Conservation (phyloP, 192 early-diverging fungal species). For the Linnemannia zychae region DNA sequence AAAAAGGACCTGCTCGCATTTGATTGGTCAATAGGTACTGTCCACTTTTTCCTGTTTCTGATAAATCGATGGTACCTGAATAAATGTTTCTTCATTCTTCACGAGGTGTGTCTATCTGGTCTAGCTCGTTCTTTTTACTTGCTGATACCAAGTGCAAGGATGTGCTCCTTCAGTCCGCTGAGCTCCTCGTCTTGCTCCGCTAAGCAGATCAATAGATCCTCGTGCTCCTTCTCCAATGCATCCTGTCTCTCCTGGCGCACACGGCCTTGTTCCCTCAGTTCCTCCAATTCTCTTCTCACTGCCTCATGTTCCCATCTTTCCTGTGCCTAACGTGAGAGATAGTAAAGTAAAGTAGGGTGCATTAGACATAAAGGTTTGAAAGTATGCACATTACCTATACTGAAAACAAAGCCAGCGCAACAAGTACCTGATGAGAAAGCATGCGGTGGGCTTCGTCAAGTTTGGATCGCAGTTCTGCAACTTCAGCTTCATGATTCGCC, state of each 20-base stretch:
- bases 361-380: neutral
- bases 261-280: slow-evolving; percentile 7
- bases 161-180: slow-evolving; percentile 31
- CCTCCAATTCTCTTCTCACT: slow-evolving; percentile 1
- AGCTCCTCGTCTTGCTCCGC: slow-evolving; percentile 83
- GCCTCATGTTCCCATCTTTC: slow-evolving; percentile 30
- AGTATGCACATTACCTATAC: neutral
- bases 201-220: slow-evolving; percentile 86
- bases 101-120: neutral
- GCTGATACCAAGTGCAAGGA: slow-evolving; percentile 17
- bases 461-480: slow-evolving; percentile 25
- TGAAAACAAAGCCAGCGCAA: neutral
- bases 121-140: neutral
- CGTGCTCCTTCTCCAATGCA: slow-evolving; percentile 79
- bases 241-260: slow-evolving; percentile 34
- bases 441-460: slow-evolving; percentile 20
- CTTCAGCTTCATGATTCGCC: slow-evolving; percentile 21
- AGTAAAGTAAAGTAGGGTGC: no score
- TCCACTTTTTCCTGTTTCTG: neutral
- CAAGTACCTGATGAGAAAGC: slow-evolving; percentile 23
- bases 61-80: neutral
- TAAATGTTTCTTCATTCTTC: neutral
- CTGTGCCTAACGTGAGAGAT: slow-evolving; percentile 13
- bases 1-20: slow-evolving; percentile 4
- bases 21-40: slow-evolving; percentile 24